Conservation (phyloP, 371 early-diverging fungal species). For the Globomyces sp. region DNA sequence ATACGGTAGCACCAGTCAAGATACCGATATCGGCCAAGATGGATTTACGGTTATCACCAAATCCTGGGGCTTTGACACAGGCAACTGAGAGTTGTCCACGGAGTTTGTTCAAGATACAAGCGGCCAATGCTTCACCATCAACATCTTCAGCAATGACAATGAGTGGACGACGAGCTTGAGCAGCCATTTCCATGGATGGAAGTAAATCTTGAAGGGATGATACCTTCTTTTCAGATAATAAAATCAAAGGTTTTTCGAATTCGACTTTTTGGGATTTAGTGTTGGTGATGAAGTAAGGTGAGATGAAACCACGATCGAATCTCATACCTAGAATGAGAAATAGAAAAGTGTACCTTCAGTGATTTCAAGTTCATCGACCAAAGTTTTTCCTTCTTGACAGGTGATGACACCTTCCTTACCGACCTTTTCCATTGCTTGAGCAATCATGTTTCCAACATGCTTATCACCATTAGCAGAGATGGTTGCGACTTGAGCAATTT, state of each 20-base stretch:
- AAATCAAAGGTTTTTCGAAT: constrained; percentile 95
- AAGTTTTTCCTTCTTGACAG: constrained; percentile 97
- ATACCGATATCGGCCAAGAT: constrained; percentile 95
- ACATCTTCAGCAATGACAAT: constrained; percentile 96
- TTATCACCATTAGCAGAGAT: constrained; percentile 98
- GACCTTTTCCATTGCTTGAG: constrained; percentile 98
- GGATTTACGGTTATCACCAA: constrained; percentile 98
- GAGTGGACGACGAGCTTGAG: constrained; percentile 92
- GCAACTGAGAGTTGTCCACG: constrained; percentile 95
- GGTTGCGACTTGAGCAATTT: constrained; percentile 93
- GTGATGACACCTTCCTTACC: constrained; percentile 99
- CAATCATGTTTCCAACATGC: constrained; percentile 92
- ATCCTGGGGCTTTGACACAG: constrained; percentile 98
- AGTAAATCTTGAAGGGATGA: constrained; percentile 91
- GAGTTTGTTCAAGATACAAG: constrained; percentile 97
- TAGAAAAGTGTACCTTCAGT: constrained; percentile 68
- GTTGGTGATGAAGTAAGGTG: constrained; percentile 98
- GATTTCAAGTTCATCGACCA: constrained; percentile 93
- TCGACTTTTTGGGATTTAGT: constrained; percentile 96
- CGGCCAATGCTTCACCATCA: constrained; percentile 97
- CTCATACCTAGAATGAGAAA: constrained; percentile 62
- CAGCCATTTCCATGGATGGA: constrained; percentile 92
- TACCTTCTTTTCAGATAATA: constrained; percentile 96
- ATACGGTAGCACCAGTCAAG: constrained; percentile 91
- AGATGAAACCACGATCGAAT: constrained; percentile 98